phyloP scores from a whole-genome alignment of 2,329 filamentous ascomycete genomes.

The Hypoxylon sp. region DNA sequence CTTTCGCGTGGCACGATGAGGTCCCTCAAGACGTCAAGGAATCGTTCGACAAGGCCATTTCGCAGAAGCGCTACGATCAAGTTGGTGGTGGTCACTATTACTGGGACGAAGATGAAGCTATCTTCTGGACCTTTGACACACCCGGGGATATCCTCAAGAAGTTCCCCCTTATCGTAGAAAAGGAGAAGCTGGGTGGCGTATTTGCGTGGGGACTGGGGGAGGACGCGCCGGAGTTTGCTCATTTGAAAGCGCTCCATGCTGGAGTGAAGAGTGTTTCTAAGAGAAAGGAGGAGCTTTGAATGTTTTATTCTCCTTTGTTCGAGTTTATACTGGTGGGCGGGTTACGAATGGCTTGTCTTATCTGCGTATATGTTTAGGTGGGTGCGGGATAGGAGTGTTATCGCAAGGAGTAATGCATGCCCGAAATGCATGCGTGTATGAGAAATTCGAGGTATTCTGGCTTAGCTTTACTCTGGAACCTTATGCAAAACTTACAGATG shows the following conservation, averaged over 20 bases:
- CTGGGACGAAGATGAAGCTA: slow-evolving; percentile 46
- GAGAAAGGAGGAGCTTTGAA: slow-evolving; percentile 48
- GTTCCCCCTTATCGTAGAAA: slow-evolving; percentile 48
- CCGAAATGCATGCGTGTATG: not conserved
- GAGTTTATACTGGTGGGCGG: not conserved
- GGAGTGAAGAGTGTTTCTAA: slow-evolving; percentile 37
- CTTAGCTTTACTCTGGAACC: not conserved
- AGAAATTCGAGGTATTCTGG: not conserved
- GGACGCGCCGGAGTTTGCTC: slow-evolving; percentile 49
- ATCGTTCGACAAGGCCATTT: slow-evolving; percentile 47
- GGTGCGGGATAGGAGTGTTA: not conserved
- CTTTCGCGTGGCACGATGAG: slow-evolving; percentile 50
- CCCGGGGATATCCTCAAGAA: slow-evolving; percentile 48
- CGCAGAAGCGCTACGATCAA: slow-evolving; percentile 47
- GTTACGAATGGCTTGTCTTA: not conserved
- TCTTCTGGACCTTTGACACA: slow-evolving; percentile 54
- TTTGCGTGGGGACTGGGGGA: slow-evolving; percentile 54
- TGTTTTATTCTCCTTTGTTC: not conserved
- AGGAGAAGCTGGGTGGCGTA: slow-evolving; percentile 50
- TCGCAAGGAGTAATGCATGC: not conserved
- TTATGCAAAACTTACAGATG: not conserved
- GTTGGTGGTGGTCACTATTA: slow-evolving; percentile 51
- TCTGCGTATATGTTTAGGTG: not conserved
- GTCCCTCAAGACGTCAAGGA: slow-evolving; percentile 46
- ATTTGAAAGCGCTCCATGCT: slow-evolving; percentile 46